Base-by-base conservation (phyloP, 148 eudicot species). In the Heliosperma pusillum region DNA sequence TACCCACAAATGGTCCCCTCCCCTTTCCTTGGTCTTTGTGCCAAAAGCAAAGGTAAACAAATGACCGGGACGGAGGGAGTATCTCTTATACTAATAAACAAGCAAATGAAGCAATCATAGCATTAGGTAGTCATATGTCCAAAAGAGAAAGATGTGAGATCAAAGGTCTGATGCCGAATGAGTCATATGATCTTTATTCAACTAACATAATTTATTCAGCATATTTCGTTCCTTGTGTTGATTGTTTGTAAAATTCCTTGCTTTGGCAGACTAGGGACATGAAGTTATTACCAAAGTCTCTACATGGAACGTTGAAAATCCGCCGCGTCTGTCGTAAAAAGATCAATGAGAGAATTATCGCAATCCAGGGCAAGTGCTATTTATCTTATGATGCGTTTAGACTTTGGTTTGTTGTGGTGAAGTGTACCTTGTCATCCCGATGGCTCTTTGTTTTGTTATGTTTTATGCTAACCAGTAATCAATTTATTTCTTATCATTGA, bases 291-390 rank as follows among this genome's bases (percentile, higher is more conserved):
- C 98, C 98, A 60, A 85, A 77, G 76, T 78, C 86, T 40, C n/a
- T 77, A 8, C 93, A 93, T 16, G 83, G 78, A 1, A 40, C 74
- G 29, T 3, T 92, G 40, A 90, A 85, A 73, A 76, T 80, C 68
- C 91, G 92, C 24, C 89, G 93, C 4, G 86, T 81, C 47, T 92
- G 93, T 74, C 87, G 98, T 69, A 87, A 79, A 80, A 95, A 90
- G 85, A 87, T 95, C 63, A 84, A 83, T 30, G 98, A 90, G 70
- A 89, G 97, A 78, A 92, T 95, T 40, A 74, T 74, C 69, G 93
- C 97, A 66, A 75, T 92, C 76, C 81, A 69, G 53, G 96, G 98
- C 88, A 70, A 84, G 83, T 73, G 40, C 76, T 17, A 36, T 71
- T 69, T 47, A 6, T 24, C 10, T 8, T 3, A 24, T 13, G 20